Conservation (phyloP, 2,329 filamentous ascomycete genomes). For the Fusarium veterinarium region DNA sequence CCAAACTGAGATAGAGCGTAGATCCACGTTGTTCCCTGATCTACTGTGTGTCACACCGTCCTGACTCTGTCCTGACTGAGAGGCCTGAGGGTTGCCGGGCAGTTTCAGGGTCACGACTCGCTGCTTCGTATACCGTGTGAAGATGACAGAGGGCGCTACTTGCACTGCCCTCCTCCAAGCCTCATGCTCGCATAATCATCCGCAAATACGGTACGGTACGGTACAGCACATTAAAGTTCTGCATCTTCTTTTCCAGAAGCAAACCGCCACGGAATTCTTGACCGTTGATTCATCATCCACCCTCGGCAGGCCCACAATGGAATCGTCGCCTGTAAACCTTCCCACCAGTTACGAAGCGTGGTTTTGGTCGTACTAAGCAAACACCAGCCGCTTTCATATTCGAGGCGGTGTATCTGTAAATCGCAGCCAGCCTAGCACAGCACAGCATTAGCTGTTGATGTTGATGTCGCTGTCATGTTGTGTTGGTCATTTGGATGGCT, state of each 20-base stretch:
- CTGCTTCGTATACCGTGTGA: slow-evolving; percentile 9
- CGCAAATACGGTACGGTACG: background rate
- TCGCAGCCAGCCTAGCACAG: background rate
- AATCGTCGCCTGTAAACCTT: slow-evolving; percentile 12
- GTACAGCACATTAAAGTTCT: slow-evolving; percentile 1
- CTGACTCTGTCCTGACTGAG: slow-evolving; percentile 6
- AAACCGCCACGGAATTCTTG: slow-evolving; percentile 36
- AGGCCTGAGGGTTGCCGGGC: background rate
- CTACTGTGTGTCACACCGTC: slow-evolving; percentile 39
- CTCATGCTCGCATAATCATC: slow-evolving; percentile 18
- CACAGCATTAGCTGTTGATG: background rate
- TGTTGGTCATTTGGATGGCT: slow-evolving; percentile 31
- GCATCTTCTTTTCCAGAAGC: slow-evolving; percentile 32
- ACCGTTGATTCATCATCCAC: slow-evolving; percentile 29
- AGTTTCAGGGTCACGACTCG: slow-evolving; percentile 18
- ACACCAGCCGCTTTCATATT: slow-evolving; percentile 28
- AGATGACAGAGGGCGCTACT: background rate
- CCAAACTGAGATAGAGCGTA: no score
- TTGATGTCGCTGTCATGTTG: slow-evolving; percentile 1
- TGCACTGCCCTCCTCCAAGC: slow-evolving; percentile 23
- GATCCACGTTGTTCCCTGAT: slow-evolving; percentile 31
- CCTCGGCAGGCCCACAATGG: slow-evolving; percentile 20
- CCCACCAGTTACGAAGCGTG: slow-evolving; percentile 22
- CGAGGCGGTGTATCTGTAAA: slow-evolving; percentile 36
- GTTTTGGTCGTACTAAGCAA: slow-evolving; percentile 22